Conservation (phyloP, 768 basidiomycete species). For the Leccinum subtestaceum region DNA sequence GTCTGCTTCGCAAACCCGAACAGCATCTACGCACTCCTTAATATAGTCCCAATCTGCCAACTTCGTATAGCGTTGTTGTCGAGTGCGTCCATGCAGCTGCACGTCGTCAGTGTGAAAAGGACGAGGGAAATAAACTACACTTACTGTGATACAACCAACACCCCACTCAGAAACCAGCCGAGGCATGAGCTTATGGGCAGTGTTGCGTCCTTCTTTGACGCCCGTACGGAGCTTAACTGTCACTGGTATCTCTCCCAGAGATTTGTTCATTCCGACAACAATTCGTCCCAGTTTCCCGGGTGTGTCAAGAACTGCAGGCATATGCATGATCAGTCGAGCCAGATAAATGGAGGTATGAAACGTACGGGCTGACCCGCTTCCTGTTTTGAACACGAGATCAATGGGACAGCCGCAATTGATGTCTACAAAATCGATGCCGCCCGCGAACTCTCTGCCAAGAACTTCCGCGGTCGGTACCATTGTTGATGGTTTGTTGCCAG, state of each 20-base stretch:
- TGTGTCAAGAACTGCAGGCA: conserved; percentile 71
- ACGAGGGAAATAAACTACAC: neutral
- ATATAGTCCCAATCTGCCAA: conserved; percentile 96
- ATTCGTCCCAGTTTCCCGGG: conserved; percentile 83
- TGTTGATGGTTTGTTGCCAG: conserved; percentile 79
- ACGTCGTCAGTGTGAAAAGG: neutral
- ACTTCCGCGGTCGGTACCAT: conserved; percentile 82
- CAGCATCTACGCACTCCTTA: conserved; percentile 77
- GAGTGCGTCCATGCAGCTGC: conserved; percentile 92
- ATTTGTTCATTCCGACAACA: conserved; percentile 85
- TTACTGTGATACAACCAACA: conserved; percentile 44
- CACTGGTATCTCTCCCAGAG: conserved; percentile 86
- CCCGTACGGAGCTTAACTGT: conserved; percentile 93
- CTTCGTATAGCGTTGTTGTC: conserved; percentile 92
- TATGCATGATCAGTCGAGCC: neutral
- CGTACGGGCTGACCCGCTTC: conserved; percentile 83
- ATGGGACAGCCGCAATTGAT: conserved; percentile 98
- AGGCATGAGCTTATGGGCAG: conserved; percentile 88
- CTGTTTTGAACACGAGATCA: conserved; percentile 89
- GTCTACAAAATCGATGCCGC: conserved; percentile 85
- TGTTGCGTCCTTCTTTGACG: conserved; percentile 84
- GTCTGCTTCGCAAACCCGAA: conserved; percentile 67
- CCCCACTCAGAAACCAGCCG: conserved; percentile 57
- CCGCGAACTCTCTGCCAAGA: conserved; percentile 63
- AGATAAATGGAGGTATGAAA: neutral